phyloP scores from a whole-genome alignment of 1,284 basidiomycete genomes.

The Moniliophthora roreri region DNA sequence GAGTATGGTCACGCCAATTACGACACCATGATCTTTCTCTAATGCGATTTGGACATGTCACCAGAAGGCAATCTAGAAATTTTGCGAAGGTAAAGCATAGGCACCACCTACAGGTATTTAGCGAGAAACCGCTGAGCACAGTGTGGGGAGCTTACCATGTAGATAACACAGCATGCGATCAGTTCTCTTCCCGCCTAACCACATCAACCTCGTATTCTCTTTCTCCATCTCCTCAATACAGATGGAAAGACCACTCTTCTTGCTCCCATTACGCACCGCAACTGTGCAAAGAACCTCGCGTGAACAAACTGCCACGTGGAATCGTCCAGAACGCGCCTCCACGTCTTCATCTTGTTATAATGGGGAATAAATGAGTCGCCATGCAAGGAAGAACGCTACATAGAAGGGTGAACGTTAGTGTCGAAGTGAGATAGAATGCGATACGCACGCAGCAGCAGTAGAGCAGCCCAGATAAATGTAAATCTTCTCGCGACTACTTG shows the following conservation, averaged over 20 bases:
- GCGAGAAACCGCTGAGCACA: not conserved
- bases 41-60: conserved; percentile 10
- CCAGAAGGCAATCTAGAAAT: conserved; percentile 14
- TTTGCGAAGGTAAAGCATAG: conserved; percentile 12
- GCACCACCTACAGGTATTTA: conserved; percentile 13
- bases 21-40: conserved; percentile 5
- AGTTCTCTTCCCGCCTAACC: conserved; percentile 9
- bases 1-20: conserved; percentile 15
- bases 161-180: conserved; percentile 4
- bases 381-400: too few species aligned
- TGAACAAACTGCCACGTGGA: too few species aligned
- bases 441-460: too few species aligned
- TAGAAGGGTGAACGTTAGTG: too few species aligned
- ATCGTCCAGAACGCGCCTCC: too few species aligned
- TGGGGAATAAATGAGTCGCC: too few species aligned
- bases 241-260: not conserved
- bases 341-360: too few species aligned
- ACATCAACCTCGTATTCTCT: conserved; percentile 2
- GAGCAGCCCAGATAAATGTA: too few species aligned
- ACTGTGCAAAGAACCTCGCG: too few species aligned
- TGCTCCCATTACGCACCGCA: too few species aligned
- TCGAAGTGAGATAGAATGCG: too few species aligned
- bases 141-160: not conserved
- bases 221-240: not conserved
- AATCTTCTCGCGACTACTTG: too few species aligned